Percentiles rank a stretch among this genome's conserved stretches.
Evolutionary conservation across 176 grass and related monocot genomes (phyloP).

Genomic region (Avena insularis): DNA sequence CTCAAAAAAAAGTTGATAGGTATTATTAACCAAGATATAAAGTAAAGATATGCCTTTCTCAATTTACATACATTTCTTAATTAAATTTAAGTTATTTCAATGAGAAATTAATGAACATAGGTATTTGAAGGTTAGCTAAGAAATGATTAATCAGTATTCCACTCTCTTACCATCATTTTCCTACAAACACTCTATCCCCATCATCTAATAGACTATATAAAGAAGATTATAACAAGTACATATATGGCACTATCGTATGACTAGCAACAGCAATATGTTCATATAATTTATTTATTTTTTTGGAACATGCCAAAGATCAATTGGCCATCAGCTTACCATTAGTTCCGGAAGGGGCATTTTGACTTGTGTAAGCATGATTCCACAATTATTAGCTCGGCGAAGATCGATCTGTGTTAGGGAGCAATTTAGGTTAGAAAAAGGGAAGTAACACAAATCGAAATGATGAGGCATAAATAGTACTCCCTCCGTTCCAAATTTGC

Average conservation of each 20-base stretch:
- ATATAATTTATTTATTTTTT: not conserved
- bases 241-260: not conserved
- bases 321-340: conserved; percentile 61
- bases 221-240: conserved; percentile 5
- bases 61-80: conserved; percentile 27
- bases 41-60: not conserved
- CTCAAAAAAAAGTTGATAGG: conserved; percentile 29
- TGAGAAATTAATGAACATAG: not conserved
- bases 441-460: conserved; percentile 27
- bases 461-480: conserved; percentile 2
- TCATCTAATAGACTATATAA: conserved; percentile 19
- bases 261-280: conserved; percentile 16
- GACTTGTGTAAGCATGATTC: conserved; percentile 99
- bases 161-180: conserved; percentile 19
- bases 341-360: conserved; percentile 96
- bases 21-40: conserved; percentile 24
- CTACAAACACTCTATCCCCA: conserved; percentile 5
- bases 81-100: conserved; percentile 28
- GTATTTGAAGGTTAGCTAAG: not conserved
- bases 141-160: conserved; percentile 31
- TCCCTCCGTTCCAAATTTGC: too few relatives aligned
- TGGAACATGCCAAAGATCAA: conserved; percentile 30
- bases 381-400: conserved; percentile 95
- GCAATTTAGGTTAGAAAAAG: conserved; percentile 40
- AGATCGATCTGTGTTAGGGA: conserved; percentile 83